Evolutionary conservation across 108 stramenopile genomes (phyloP).

Genomic region (Skeletonema potamos): DNA sequence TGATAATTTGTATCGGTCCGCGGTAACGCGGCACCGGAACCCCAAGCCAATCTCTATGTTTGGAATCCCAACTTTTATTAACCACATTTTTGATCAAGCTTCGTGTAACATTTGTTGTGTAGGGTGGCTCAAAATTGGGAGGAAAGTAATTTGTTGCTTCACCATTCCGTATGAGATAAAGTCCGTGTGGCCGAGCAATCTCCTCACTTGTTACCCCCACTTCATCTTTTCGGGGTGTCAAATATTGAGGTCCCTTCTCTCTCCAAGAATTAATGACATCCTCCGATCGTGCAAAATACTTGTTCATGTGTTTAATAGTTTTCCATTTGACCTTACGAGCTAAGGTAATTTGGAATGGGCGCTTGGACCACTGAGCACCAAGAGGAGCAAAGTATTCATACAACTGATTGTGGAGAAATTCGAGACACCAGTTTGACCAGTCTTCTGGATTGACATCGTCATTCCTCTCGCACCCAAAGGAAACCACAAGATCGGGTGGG

Average conservation of each 20-base stretch:
- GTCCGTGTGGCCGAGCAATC: constrained; percentile 78
- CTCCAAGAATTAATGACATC: constrained; percentile 84
- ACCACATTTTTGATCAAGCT: constrained; percentile 74
- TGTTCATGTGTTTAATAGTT: constrained; percentile 92
- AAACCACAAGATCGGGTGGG: constrained; percentile 81
- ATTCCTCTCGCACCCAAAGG: constrained; percentile 86
- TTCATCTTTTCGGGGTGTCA: constrained; percentile 69
- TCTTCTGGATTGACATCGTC: constrained; percentile 87
- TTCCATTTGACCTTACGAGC: constrained; percentile 86
- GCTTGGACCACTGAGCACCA: constrained; percentile 77
- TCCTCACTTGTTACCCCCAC: constrained; percentile 74
- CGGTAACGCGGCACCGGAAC: constrained; percentile 64
- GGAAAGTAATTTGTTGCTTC: constrained; percentile 89
- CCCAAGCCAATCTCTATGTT: constrained; percentile 79
- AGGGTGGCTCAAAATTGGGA: constrained; percentile 87
- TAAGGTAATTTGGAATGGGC: constrained; percentile 84
- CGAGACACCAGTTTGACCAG: constrained; percentile 90
- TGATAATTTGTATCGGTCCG: constrained; percentile 62
- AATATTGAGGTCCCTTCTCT: constrained; percentile 84
- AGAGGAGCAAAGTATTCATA: constrained; percentile 77
- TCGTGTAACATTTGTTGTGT: constrained; percentile 87
- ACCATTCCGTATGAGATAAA: constrained; percentile 81
- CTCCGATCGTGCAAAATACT: constrained; percentile 86
- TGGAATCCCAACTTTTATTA: constrained; percentile 82
- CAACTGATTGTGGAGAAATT: constrained; percentile 90